Percentiles rank a stretch among this genome's conserved stretches.
These are phyloP conservation scores for Boeremia lycopersici DNA, from an alignment of 2,329 filamentous ascomycete species.

Conservation along the genomic window DNA sequence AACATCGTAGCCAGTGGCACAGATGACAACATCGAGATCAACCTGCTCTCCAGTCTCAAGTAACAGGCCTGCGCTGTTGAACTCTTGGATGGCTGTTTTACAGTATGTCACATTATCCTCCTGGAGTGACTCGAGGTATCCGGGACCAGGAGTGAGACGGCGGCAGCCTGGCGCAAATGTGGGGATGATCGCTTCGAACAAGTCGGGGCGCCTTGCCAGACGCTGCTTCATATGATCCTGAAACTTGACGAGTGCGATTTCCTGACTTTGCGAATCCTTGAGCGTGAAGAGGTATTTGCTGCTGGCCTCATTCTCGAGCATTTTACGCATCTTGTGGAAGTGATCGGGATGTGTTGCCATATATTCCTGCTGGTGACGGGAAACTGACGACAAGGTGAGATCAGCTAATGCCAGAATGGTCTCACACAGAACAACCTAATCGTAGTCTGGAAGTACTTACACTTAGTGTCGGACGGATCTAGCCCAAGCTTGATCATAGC, in stretches of 20 bases:
- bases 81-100: constrained; percentile 32
- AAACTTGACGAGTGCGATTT: background rate
- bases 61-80: background rate
- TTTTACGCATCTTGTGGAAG: constrained; percentile 37
- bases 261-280: background rate
- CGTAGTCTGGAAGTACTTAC: background rate
- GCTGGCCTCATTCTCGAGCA: background rate
- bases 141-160: constrained; percentile 57
- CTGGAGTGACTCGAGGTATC: constrained; percentile 57
- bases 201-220: constrained; percentile 46
- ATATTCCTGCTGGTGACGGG: background rate
- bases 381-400: background rate
- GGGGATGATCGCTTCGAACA: constrained; percentile 51
- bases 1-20: constrained; percentile 53
- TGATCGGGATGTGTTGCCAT: constrained; percentile 30
- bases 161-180: constrained; percentile 55
- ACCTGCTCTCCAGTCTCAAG: constrained; percentile 24
- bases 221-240: constrained; percentile 46
- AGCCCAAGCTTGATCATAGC: background rate
- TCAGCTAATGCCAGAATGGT: background rate
- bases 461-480: background rate
- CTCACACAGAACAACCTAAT: background rate
- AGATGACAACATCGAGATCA: constrained; percentile 54
- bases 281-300: background rate
- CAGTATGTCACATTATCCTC: constrained; percentile 49